Conservation (phyloP, 2,329 filamentous ascomycete species). For the Blastomyces silverae region DNA sequence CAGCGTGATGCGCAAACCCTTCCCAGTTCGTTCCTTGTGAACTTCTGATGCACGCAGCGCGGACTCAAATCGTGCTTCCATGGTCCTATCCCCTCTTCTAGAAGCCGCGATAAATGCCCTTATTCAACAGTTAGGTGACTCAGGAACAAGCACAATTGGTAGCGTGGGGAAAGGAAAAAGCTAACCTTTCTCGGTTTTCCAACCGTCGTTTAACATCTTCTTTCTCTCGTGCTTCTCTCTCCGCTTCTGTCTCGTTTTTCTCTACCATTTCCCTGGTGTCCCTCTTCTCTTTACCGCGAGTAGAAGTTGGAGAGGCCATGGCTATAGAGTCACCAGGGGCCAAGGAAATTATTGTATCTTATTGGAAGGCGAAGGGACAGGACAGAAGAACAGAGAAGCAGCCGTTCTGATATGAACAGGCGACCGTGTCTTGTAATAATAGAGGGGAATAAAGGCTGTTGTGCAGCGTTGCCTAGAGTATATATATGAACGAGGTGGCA, state of each 20-base stretch:
- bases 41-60: conserved; percentile 83
- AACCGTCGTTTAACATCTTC: conserved; percentile 20
- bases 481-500: background rate
- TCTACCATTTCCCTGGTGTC: background rate
- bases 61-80: conserved; percentile 83
- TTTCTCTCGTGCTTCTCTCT: conserved; percentile 19
- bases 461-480: background rate
- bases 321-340: background rate
- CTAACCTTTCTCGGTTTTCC: conserved; percentile 44
- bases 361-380: background rate
- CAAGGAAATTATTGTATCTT: background rate
- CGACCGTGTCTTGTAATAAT: background rate
- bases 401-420: background rate
- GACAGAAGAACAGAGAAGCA: background rate
- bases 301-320: background rate
- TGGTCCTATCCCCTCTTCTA: conserved; percentile 72
- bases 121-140: conserved; percentile 20
- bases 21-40: conserved; percentile 80
- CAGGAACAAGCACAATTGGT: background rate
- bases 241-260: background rate
- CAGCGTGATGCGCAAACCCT: conserved; percentile 71
- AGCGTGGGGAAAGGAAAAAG: background rate
- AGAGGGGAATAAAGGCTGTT: background rate
- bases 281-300: background rate
- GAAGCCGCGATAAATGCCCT: conserved; percentile 92